Base-by-base conservation (phyloP, 306 rosid genomes). In the Clitoria ternatea region DNA sequence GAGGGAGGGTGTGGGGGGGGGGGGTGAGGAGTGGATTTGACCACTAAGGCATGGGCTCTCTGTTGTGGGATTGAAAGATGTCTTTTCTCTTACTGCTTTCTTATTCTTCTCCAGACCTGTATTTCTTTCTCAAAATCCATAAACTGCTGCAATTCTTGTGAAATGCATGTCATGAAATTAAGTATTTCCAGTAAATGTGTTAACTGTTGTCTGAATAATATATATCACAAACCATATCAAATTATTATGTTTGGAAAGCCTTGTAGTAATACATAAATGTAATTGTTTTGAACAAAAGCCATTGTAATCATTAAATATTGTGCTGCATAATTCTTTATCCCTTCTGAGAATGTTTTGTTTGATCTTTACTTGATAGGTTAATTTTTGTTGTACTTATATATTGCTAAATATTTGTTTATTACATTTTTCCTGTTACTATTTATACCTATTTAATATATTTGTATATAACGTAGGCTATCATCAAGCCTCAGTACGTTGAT, bases 401-500 rank as follows among this genome's bases (percentile, higher is more conserved):
- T 60, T 50, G 60, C 39, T 52, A 27, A 37, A 22, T 48, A 61
- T 37, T 69, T 36, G 29, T 12, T 65, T 7, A 27, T 59, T 9
- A 65, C 10, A 18, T 7, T 17, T 65, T 18, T 39, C 10, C 18
- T 29, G n/a, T 24, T 49, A 12, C 36, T 52, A 23, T 17, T 11
- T 57, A 43, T 48, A 9, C 44, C 10, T 44, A 47, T 33, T 27
- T 61, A 40, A 66, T 68, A 61, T 70, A 47, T 22, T 11, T 52
- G 22, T 3, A 2, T 45, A 35, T 63, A 1, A 42, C 18, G 36
- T 65, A 89, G 99, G 97, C 97, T 32, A 89, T 95, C 79, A 87
- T 91, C 82, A 95, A 95, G 91, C 99, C 97, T 61, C 99, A 95
- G 69, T 91, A 91, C 78, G 99, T 95, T 59, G 99, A 95, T 73